Percentiles rank a stretch among this genome's conserved stretches.
Evolutionary conservation across 176 grass and related monocot species (phyloP).

Genomic region (Lolium rigidum): DNA sequence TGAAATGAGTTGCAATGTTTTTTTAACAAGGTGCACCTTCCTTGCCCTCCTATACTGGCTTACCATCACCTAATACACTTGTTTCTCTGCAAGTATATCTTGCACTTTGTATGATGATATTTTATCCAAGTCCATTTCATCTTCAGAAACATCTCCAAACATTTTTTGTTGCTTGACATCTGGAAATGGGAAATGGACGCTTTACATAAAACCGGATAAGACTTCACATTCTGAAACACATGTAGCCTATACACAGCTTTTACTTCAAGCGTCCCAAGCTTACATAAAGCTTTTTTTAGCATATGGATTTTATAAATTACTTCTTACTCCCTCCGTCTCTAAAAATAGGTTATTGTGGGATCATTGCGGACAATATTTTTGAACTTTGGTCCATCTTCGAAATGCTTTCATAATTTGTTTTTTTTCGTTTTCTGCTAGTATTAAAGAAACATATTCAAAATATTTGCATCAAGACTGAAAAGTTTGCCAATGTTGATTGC

Average conservation of each 20-base stretch:
- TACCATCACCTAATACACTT: constrained; percentile 42
- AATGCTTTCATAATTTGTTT: no score
- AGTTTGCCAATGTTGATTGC: no score
- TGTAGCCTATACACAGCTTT: no score
- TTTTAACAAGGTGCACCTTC: constrained; percentile 26
- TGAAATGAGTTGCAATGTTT: background rate
- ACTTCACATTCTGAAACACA: constrained; percentile 17
- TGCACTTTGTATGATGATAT: constrained; percentile 50
- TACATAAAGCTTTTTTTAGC: no score
- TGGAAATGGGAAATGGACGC: constrained; percentile 28
- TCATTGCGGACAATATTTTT: no score
- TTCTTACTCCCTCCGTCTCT: no score
- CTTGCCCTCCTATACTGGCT: constrained; percentile 51
- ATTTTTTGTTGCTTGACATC: constrained; percentile 40
- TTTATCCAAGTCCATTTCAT: constrained; percentile 63
- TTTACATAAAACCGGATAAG: constrained; percentile 18
- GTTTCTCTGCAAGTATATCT: constrained; percentile 45
- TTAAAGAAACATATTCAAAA: no score
- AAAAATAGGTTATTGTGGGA: no score
- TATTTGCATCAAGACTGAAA: no score
- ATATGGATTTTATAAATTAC: constrained; percentile 17
- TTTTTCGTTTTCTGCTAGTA: no score
- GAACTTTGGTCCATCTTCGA: no score
- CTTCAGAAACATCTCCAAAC: constrained; percentile 48
- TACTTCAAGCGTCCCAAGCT: no score